Base-by-base conservation (phyloP, 1,284 basidiomycete genomes). In the Cryptococcus sp. region DNA sequence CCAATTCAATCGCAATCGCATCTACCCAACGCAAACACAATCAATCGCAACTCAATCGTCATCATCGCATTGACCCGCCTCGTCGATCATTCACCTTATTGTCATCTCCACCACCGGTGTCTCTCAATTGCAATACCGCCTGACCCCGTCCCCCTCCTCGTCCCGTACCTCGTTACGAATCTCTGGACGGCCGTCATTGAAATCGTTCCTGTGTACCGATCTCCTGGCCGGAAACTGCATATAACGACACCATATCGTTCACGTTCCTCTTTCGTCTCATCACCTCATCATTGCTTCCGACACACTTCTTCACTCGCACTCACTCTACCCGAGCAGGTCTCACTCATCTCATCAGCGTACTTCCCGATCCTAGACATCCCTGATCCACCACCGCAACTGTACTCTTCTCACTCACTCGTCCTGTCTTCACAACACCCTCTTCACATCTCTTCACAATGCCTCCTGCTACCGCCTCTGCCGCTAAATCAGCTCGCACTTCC, bases 401-500 rank as follows among this genome's bases (percentile, higher is more conserved):
- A 53, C 39, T 47, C 42, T 40, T 19, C 17, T n/a, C 15, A 47
- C 54, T 31, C 49, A 13, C 44, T 49, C 35, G 16, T 35, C 22
- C 52, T 27, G 20, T 31, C 46, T 44, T 25, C 42, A 48, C 47
- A 49, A 49, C 48, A 35, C 38, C 31, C 27, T 42, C 25, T 35
- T 16, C 40, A 27, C 41, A 22, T 16, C 25, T 50, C 45, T 10
- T 41, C 50, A 51, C 23, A 56, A 77, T 77, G 75, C 74, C 75
- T 40, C 31, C 31, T 35, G 31, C 31, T 8, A 67, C 73, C 53
- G 71, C 66, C 16, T 70, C 75, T 20, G 65, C 73, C 31, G 64
- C 60, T 57, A 73, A 73, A 59, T 62, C 68, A n/a, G 66, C 69
- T n/a, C 68, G 73, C 51, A 70, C 71, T 39, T 75, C 70, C 44